These are phyloP conservation scores for Fusarium sp. DNA, from an alignment of 2,329 filamentous ascomycete species.

Conservation along the genomic window DNA sequence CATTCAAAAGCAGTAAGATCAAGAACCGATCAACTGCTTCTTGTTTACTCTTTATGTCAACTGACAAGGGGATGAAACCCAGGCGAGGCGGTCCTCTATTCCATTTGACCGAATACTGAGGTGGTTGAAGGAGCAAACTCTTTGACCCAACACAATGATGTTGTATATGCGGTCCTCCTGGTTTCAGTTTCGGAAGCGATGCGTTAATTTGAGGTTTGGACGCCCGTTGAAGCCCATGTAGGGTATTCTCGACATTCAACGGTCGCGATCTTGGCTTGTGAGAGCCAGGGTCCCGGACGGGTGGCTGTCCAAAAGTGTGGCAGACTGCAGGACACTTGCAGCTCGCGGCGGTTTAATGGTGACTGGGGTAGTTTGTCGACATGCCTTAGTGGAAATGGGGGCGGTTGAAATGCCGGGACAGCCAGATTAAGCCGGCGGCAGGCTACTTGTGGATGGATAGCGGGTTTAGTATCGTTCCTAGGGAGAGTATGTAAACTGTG, in stretches of 20 bases:
- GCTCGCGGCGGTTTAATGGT: constrained; percentile 31
- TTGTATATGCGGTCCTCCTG: constrained; percentile 3
- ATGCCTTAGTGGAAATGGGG: constrained; percentile 15
- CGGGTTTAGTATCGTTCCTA: constrained; percentile 7
- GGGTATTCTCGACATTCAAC: constrained; percentile 32
- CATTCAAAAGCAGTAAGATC: constrained; percentile 15
- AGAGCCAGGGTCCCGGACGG: constrained; percentile 21
- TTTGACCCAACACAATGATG: constrained; percentile 14
- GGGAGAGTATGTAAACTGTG: constrained; percentile 13
- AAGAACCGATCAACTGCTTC: constrained; percentile 15
- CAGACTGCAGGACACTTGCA: constrained; percentile 29
- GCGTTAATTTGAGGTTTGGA: constrained; percentile 26
- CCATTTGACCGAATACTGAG: constrained; percentile 24
- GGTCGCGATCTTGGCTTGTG: constrained; percentile 31
- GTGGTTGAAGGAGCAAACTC: constrained; percentile 29
- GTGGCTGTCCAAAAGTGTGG: constrained; percentile 33
- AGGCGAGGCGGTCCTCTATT: constrained; percentile 28
- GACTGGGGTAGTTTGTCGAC: constrained; percentile 22
- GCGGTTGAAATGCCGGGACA: constrained; percentile 37
- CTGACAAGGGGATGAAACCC: constrained; percentile 33
- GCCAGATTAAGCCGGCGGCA: constrained; percentile 39
- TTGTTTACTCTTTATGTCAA: constrained; percentile 1
- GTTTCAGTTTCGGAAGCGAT: constrained; percentile 38
- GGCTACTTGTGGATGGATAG: constrained; percentile 17
- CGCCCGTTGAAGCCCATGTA: constrained; percentile 26